Conservation (phyloP, 495 filamentous ascomycete species). For the Hypoxylon perforatum region DNA sequence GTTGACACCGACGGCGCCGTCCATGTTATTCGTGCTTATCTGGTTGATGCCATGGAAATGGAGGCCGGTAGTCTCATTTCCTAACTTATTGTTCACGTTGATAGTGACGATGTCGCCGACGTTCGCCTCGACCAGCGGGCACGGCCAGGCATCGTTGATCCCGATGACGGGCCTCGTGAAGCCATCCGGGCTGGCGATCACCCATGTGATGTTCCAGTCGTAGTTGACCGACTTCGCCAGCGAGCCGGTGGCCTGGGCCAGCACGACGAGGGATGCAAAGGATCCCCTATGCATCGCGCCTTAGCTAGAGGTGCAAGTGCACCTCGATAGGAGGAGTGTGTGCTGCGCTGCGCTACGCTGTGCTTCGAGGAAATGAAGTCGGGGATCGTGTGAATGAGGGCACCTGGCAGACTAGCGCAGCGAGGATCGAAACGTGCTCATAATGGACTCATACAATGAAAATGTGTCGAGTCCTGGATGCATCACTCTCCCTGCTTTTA, state of each 20-base stretch:
- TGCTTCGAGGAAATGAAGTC: slow-evolving; percentile 4
- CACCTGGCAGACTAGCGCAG: slow-evolving; percentile 6
- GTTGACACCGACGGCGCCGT: slow-evolving; percentile 73
- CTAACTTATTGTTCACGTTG: slow-evolving; percentile 77
- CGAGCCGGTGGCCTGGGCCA: slow-evolving; percentile 39
- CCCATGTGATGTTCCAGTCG: slow-evolving; percentile 77
- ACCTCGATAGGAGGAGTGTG: slow-evolving; percentile 15
- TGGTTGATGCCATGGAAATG: slow-evolving; percentile 88
- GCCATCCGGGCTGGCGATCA: slow-evolving; percentile 76
- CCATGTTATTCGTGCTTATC: slow-evolving; percentile 75
- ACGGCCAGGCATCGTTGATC: slow-evolving; percentile 81
- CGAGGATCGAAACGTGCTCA: slow-evolving; percentile 18
- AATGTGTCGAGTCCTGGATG: slow-evolving; percentile 21
- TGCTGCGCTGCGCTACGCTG: no score
- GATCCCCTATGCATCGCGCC: slow-evolving; percentile 30
- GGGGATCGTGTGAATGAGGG: slow-evolving; percentile 1
- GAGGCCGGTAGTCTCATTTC: slow-evolving; percentile 75
- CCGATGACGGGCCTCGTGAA: slow-evolving; percentile 73
- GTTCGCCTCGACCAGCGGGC: slow-evolving; percentile 73
- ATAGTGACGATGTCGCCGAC: slow-evolving; percentile 78
- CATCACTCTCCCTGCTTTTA: slow-evolving; percentile 19
- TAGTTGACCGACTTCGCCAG: slow-evolving; percentile 50
- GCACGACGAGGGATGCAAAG: slow-evolving; percentile 15
- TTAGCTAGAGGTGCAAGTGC: no score
- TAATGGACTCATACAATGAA: no score